phyloP scores from a whole-genome alignment of 768 basidiomycete genomes.

The Omphalotus guepiniiformis region DNA sequence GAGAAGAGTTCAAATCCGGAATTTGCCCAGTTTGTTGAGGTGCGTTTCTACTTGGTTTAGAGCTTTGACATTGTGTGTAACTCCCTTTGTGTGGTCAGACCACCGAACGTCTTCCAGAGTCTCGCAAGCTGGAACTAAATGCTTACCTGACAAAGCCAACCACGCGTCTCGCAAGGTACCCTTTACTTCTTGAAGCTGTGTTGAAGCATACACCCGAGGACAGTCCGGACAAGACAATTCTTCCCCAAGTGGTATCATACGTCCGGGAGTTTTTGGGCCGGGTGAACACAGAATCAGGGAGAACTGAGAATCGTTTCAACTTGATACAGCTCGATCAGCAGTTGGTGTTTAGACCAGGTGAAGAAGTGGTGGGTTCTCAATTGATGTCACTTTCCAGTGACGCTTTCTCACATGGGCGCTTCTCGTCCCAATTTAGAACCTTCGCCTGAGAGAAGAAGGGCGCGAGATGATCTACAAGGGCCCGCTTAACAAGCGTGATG shows the following conservation, averaged over 20 bases:
- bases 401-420: neutral
- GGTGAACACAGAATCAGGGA: constrained; percentile 93
- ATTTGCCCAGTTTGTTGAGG: constrained; percentile 95
- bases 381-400: neutral
- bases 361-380: constrained; percentile 85
- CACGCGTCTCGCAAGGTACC: constrained; percentile 95
- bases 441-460: constrained; percentile 81
- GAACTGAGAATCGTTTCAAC: constrained; percentile 95
- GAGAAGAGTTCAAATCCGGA: constrained; percentile 91
- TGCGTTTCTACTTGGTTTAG: constrained; percentile 32
- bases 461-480: constrained; percentile 93
- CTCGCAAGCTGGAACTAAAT: constrained; percentile 94
- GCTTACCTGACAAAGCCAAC: constrained; percentile 98
- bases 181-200: constrained; percentile 87
- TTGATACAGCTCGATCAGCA: constrained; percentile 91
- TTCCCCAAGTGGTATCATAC: constrained; percentile 74
- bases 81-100: constrained; percentile 42
- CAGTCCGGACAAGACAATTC: constrained; percentile 73
- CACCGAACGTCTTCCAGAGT: constrained; percentile 91
- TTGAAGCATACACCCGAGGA: constrained; percentile 90
- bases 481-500: constrained; percentile 82
- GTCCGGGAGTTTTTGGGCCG: constrained; percentile 79
- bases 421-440: constrained; percentile 50
- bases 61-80: neutral
- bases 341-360: constrained; percentile 83